Percentiles rank a stretch among this genome's conserved stretches.
Evolutionary conservation across 371 early-diverging fungal species (phyloP).

Genomic region (Rhizopus sp.): DNA sequence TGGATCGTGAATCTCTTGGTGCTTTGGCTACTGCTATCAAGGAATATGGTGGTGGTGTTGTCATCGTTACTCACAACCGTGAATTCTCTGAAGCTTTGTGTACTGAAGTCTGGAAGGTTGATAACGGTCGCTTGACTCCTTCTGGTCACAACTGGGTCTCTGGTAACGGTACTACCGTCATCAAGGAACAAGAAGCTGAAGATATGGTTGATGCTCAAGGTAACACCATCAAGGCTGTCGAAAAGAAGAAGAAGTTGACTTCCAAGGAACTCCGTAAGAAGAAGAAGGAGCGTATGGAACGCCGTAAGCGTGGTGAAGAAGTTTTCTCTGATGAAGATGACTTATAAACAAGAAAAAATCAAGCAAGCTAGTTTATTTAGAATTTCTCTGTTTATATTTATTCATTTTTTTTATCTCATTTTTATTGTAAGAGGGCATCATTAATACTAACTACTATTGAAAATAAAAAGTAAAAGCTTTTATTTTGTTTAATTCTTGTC

Average conservation of each 20-base stretch:
- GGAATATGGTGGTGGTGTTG: constrained; percentile 74
- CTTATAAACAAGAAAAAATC: constrained; percentile 21
- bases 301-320: constrained; percentile 57
- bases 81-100: constrained; percentile 72
- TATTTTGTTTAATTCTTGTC: background rate
- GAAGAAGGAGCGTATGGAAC: constrained; percentile 57
- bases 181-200: constrained; percentile 42
- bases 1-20: constrained; percentile 77
- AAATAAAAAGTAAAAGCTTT: background rate
- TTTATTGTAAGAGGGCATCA: background rate
- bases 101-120: constrained; percentile 75
- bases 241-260: constrained; percentile 52
- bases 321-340: constrained; percentile 46
- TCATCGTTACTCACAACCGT: constrained; percentile 76
- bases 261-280: constrained; percentile 55
- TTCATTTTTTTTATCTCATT: background rate
- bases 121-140: constrained; percentile 59
- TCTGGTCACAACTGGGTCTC: constrained; percentile 57
- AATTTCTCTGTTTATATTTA: background rate
- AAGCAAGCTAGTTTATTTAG: background rate
- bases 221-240: constrained; percentile 47
- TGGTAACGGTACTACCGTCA: constrained; percentile 42
- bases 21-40: constrained; percentile 68
- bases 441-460: background rate
- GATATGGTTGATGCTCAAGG: constrained; percentile 50